These are phyloP conservation scores for Talaromyces sp. DNA, from an alignment of 2,329 filamentous ascomycete genomes.

Conservation along the genomic window DNA sequence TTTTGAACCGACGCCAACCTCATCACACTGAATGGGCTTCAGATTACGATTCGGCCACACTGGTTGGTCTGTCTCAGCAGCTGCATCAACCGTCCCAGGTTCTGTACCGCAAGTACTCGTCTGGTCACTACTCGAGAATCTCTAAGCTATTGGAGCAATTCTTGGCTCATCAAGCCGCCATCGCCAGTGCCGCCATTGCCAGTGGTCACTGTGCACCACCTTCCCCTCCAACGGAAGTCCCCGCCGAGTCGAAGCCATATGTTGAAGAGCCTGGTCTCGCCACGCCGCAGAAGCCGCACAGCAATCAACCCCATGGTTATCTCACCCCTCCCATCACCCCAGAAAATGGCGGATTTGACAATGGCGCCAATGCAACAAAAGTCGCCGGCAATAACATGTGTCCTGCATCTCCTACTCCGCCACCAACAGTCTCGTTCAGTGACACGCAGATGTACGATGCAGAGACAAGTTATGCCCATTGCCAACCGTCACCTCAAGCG, in stretches of 20 bases:
- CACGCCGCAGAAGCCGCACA: conserved; percentile 35
- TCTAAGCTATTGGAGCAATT: conserved; percentile 61
- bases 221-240: conserved; percentile 34
- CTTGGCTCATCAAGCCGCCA: conserved; percentile 56
- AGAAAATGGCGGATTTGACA: conserved; percentile 36
- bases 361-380: conserved; percentile 27
- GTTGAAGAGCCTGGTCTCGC: conserved; percentile 36
- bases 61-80: conserved; percentile 59
- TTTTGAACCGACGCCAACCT: conserved; percentile 73
- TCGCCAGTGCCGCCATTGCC: conserved; percentile 46
- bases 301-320: conserved; percentile 34
- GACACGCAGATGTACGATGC: conserved; percentile 30
- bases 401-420: conserved; percentile 32
- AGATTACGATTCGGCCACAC: conserved; percentile 45
- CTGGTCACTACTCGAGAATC: conserved; percentile 59
- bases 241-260: conserved; percentile 33
- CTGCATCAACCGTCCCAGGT: conserved; percentile 63
- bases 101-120: conserved; percentile 62
- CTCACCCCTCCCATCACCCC: conserved; percentile 45
- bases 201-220: conserved; percentile 34
- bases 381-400: conserved; percentile 22
- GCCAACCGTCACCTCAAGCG: conserved; percentile 26
- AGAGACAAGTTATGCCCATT: conserved; percentile 28
- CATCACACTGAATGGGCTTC: conserved; percentile 69
- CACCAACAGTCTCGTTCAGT: conserved; percentile 31